phyloP scores from a whole-genome alignment of 2,329 filamentous ascomycete species.

The Xylaria sp. region DNA sequence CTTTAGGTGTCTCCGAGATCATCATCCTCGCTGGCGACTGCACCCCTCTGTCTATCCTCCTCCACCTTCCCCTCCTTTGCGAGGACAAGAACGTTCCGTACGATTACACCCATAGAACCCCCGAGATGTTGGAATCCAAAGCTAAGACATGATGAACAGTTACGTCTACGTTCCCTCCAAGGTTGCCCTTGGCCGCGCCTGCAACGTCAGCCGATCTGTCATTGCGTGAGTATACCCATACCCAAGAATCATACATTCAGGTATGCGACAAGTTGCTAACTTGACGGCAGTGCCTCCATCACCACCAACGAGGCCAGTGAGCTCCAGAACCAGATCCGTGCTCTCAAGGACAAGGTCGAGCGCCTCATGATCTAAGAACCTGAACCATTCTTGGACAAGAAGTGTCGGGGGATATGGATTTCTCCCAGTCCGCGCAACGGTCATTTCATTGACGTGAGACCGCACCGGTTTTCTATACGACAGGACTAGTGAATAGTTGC shows the following conservation, averaged over 20 bases:
- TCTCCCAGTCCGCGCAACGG: neutral
- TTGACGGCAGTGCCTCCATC: slow-evolving; percentile 50
- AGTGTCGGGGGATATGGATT: slow-evolving; percentile 4
- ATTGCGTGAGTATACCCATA: slow-evolving; percentile 56
- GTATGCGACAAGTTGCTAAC: neutral
- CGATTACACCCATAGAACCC: slow-evolving; percentile 17
- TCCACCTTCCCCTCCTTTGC: slow-evolving; percentile 82
- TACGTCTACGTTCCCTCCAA: slow-evolving; percentile 53
- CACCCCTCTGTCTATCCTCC: slow-evolving; percentile 76
- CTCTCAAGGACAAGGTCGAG: slow-evolving; percentile 93
- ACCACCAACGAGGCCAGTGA: slow-evolving; percentile 90
- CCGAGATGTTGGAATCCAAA: neutral
- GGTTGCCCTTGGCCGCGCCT: slow-evolving; percentile 79
- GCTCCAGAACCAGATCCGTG: slow-evolving; percentile 78
- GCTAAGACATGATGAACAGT: slow-evolving; percentile 9
- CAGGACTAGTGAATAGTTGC: neutral
- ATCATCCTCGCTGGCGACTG: slow-evolving; percentile 88
- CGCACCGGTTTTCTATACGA: neutral
- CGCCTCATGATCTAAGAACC: slow-evolving; percentile 76
- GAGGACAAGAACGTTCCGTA: slow-evolving; percentile 64
- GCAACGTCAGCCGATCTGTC: slow-evolving; percentile 81
- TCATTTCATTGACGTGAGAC: no score
- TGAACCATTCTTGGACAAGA: slow-evolving; percentile 4
- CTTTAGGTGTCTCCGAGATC: slow-evolving; percentile 63
- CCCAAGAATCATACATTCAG: neutral